These are phyloP conservation scores for Calendula officinalis DNA, from an alignment of 129 eudicot species.

Conservation along the genomic window DNA sequence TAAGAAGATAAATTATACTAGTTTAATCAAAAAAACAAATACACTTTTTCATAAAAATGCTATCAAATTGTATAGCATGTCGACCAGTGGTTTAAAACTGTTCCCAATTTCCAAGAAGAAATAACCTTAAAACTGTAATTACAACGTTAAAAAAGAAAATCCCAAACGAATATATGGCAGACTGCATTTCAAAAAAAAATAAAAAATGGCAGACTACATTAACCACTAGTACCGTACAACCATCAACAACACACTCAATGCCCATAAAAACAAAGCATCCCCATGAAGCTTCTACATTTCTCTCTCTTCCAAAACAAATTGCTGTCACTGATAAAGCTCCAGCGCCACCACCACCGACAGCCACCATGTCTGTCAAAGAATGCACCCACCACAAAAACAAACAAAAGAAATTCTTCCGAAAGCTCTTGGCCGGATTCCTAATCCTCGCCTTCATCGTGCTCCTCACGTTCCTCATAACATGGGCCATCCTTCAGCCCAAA, in stretches of 20 bases:
- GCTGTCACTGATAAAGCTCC: conserved; percentile 18
- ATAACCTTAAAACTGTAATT: background rate
- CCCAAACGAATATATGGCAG: background rate
- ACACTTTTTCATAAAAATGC: too few relatives aligned
- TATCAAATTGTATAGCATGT: too few relatives aligned
- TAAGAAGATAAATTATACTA: too few relatives aligned
- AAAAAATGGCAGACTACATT: conserved; percentile 7
- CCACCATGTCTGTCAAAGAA: conserved; percentile 48
- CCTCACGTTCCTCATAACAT: conserved; percentile 50
- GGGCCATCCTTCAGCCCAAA: conserved; percentile 70
- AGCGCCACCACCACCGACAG: conserved; percentile 20
- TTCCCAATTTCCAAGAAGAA: background rate
- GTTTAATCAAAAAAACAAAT: too few relatives aligned
- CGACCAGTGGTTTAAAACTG: too few relatives aligned
- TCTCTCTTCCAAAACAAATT: conserved; percentile 2
- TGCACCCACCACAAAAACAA: conserved; percentile 65
- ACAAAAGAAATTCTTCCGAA: conserved; percentile 23
- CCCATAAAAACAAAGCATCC: conserved; percentile 19
- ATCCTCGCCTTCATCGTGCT: conserved; percentile 49
- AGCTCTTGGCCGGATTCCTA: conserved; percentile 31
- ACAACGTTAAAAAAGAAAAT: conserved; percentile 22
- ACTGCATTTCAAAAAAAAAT: too few relatives aligned
- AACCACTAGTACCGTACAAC: conserved; percentile 26
- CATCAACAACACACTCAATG: conserved; percentile 3
- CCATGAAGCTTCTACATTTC: conserved; percentile 15